Evolutionary conservation across 805 yeast species (phyloP), one percentile per base, ranked within the genome.

Genomic region (Barnettozyma botsteinii): DNA sequence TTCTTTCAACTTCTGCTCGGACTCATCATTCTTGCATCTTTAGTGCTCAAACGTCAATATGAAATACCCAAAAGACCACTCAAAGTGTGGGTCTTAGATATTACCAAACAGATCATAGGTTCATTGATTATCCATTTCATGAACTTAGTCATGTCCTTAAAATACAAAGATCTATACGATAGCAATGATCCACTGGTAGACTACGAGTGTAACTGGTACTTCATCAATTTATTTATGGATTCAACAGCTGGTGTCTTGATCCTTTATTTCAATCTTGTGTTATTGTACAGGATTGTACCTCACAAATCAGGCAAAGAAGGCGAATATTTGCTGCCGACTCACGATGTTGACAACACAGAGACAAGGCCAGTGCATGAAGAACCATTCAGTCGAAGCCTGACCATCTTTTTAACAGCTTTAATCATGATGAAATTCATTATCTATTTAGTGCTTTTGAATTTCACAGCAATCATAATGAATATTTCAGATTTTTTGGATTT

Each of bases 131-230:
- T 91, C 2, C 98, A 91, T 57, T 66, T 83, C 8, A 64, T 89
- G 55, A 91, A 91, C 52, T 70, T 91, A 9, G 59, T 77, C 12
- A 64, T 86, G 32, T 82, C 96, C 28, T 42, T 86, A 29, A 59
- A 62, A 40, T 68, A 70, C 10, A 66, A 58, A 40, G 47, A 60
- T 20, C 58, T 62, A 3, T 34, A 51, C 33, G 61, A 60, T 27
- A 65, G 57, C n/a, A 64, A 57, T 4, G 72, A 66, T 27, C 42
- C 42, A 5, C 6, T 31, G 35, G 43, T 23, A 25, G 75, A 72
- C 35, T 81, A 80, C 46, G 95, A 96, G 7, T 93, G 98, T 61
- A 91, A 86, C 51, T 93, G 96, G 93, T 91, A 93, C 65, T 91
- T 91, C 56, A 66, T 93, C 40, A 91, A 85, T 53, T 73, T 91